Conservation (phyloP, 2,329 filamentous ascomycete species). For the Fusarium pseudoanthophilum region DNA sequence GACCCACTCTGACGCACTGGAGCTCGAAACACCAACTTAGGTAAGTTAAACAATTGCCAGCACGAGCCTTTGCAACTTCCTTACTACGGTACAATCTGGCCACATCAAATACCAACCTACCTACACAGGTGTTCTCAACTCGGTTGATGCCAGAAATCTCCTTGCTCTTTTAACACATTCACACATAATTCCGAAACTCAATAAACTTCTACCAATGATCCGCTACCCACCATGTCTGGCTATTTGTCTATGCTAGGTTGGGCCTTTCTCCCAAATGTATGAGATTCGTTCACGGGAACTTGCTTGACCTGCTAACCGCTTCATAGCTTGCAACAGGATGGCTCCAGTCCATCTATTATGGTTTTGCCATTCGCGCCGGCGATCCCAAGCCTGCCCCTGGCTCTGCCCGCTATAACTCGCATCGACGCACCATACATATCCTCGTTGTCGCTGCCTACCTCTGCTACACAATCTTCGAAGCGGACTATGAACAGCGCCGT, state of each 20-base stretch:
- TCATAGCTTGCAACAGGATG: conserved; percentile 79
- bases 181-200: not conserved
- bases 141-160: not conserved
- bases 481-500: conserved; percentile 80
- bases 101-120: conserved; percentile 23
- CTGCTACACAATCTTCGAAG: conserved; percentile 91
- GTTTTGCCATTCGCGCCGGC: conserved; percentile 88
- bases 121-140: not conserved
- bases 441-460: conserved; percentile 86
- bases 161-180: not conserved
- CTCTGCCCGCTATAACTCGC: conserved; percentile 73
- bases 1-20: conserved; percentile 45
- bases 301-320: conserved; percentile 28
- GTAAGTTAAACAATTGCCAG: conserved; percentile 11
- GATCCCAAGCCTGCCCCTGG: conserved; percentile 80
- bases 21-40: conserved; percentile 32
- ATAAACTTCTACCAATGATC: conserved; percentile 33
- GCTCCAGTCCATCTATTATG: conserved; percentile 85
- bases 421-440: conserved; percentile 86
- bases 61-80: conserved; percentile 16
- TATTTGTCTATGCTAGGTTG: conserved; percentile 66
- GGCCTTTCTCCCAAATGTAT: conserved; percentile 66
- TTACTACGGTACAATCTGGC: conserved; percentile 31
- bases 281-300: conserved; percentile 32
- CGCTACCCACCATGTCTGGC: conserved; percentile 57